phyloP scores from a whole-genome alignment of 2,329 filamentous ascomycete species.

The Xylariaceae sp. region DNA sequence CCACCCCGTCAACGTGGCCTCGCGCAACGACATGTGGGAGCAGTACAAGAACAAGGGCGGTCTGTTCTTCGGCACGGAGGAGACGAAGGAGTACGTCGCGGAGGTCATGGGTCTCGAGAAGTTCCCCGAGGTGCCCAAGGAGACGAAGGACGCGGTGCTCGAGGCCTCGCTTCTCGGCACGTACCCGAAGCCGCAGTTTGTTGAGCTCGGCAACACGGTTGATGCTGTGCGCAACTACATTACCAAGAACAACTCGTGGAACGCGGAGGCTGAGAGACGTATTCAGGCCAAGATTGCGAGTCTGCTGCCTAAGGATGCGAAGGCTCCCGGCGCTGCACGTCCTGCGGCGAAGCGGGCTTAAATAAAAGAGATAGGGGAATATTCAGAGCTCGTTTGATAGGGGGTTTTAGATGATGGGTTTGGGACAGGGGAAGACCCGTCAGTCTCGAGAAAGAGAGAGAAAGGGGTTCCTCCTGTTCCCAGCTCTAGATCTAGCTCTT shows the following conservation, averaged over 20 bases:
- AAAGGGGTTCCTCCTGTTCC: background rate
- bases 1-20: conserved; percentile 22
- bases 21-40: conserved; percentile 24
- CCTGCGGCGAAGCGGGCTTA: conserved; percentile 15
- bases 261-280: conserved; percentile 20
- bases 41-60: conserved; percentile 29
- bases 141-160: conserved; percentile 32
- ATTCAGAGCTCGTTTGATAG: no score
- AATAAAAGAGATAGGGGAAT: background rate
- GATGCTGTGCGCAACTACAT: conserved; percentile 35
- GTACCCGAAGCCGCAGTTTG: conserved; percentile 33
- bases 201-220: conserved; percentile 28
- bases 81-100: conserved; percentile 31
- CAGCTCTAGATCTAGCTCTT: background rate
- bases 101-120: conserved; percentile 17
- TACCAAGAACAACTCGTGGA: conserved; percentile 32
- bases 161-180: conserved; percentile 36
- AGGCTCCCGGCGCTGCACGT: background rate
- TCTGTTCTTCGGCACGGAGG: conserved; percentile 36
- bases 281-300: conserved; percentile 29
- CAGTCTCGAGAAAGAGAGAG: no score
- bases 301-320: conserved; percentile 15
- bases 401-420: no score
- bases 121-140: conserved; percentile 11
- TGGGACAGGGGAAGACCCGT: no score